Percentiles rank a stretch among this genome's conserved stretches.
phyloP scores from a whole-genome alignment of 2,329 filamentous ascomycete genomes.

The Pestalotiopsis sp. region DNA sequence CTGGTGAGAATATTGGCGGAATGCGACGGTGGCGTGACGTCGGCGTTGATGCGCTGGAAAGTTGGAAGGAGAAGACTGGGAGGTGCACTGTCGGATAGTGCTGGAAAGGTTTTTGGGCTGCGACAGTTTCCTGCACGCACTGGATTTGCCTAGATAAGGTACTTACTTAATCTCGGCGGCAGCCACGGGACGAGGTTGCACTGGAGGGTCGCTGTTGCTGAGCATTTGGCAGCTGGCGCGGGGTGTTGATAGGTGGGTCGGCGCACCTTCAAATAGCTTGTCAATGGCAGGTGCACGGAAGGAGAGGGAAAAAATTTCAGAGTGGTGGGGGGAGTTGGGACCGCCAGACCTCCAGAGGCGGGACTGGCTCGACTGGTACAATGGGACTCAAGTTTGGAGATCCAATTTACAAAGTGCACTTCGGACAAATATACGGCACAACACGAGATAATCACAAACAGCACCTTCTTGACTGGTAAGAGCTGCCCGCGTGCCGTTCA shows the following conservation, averaged over 20 bases:
- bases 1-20: background rate
- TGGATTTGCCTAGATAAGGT: background rate
- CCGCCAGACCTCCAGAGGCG: too few relatives aligned
- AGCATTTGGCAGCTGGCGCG: background rate
- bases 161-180: background rate
- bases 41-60: background rate
- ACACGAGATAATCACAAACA: background rate
- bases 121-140: background rate
- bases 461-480: background rate
- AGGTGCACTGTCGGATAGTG: background rate
- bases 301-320: background rate
- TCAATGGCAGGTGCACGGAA: background rate
- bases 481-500: background rate
- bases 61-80: background rate
- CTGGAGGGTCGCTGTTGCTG: background rate
- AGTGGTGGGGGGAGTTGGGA: background rate
- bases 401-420: background rate
- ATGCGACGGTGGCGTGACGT: background rate
- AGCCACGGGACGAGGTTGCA: background rate
- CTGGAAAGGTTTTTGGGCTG: background rate
- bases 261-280: background rate
- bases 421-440: background rate
- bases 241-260: background rate
- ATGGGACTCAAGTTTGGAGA: background rate
- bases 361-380: too few relatives aligned